Base-by-base conservation (phyloP, 352 stramenopile species). In the Phytopythium aichiense region DNA sequence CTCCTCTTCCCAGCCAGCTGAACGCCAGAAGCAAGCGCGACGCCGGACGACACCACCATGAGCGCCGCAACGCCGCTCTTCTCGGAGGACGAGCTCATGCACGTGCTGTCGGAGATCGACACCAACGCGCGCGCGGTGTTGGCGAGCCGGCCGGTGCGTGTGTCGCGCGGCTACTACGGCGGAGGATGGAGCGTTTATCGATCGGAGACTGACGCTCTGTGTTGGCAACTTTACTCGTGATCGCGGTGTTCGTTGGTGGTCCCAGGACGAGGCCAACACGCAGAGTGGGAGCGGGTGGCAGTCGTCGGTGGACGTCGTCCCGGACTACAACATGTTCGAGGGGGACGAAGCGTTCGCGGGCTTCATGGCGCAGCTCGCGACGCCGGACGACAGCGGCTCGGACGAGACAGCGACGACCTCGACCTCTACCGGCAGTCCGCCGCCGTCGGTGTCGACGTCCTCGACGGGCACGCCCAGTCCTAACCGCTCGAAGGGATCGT, bases 41-140 rank as follows among this genome's bases (percentile, higher is more conserved):
- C 20, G 35, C 35, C 40, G 18, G 40, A 20, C 15, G 42, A 3
- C 38, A 45, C 12, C 23, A 52, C 20, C 2, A 54, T 54, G 48
- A 54, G 48, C 25, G 16, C 48, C 6, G 35, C 65, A 38, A 61
- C 70, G 42, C 58, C 53, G 25, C 25, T 58, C 48, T 84, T 83
- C 71, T 76, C 73, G 38, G 73, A 81, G 54, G 63, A 76, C 40
- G 72, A 83, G 65, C 76, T 86, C 40, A 68, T 81, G 43, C 69
- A 81, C 49, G 67, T 74, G 52, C 72, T 86, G 30, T 74, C 74
- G 33, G 63, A 58, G 35, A 69, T 81, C 25, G 64, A 74, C 40
- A 60, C 66, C 20, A 49, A 23, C 31, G 12, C 40, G 40, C 56
- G 16, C 20, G 13, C 18, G 12, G 18, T n/a, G 45, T 20, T 38